Evolutionary conservation across 129 eudicot genomes (phyloP).

Genomic region (Logfia minima): DNA sequence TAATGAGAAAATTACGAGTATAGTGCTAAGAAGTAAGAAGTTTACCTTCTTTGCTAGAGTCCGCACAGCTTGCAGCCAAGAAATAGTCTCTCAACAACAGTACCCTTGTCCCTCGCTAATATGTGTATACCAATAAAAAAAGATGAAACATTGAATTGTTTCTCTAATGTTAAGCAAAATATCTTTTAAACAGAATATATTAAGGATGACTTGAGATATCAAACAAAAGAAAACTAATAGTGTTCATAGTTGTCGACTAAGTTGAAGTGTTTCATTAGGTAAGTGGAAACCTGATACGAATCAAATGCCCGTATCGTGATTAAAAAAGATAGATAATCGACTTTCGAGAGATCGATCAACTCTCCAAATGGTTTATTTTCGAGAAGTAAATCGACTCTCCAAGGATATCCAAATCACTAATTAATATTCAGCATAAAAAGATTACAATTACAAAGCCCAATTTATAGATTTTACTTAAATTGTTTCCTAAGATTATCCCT

Average conservation of each 20-base stretch:
- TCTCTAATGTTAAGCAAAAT: neutral
- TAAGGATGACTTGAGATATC: neutral
- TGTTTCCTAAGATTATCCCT: too few species aligned
- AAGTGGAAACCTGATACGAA: neutral
- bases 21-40: neutral
- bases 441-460: too few species aligned
- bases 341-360: too few species aligned
- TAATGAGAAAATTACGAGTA: too few species aligned
- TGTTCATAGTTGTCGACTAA: neutral
- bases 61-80: conserved; percentile 20
- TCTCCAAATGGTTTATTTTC: too few species aligned
- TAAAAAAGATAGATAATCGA: too few species aligned
- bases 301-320: neutral
- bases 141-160: neutral
- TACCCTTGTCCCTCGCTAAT: neutral
- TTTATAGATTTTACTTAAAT: too few species aligned
- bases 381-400: too few species aligned
- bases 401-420: too few species aligned
- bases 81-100: neutral
- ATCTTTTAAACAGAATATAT: neutral
- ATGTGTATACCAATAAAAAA: neutral
- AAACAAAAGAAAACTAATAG: neutral
- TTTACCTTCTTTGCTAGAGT: conserved; percentile 8
- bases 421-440: too few species aligned
- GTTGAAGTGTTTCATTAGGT: neutral